Percentiles rank a stretch among this genome's conserved stretches.
phyloP scores from a whole-genome alignment of 2,329 filamentous ascomycete genomes.

The Stachybotrys chartarum region DNA sequence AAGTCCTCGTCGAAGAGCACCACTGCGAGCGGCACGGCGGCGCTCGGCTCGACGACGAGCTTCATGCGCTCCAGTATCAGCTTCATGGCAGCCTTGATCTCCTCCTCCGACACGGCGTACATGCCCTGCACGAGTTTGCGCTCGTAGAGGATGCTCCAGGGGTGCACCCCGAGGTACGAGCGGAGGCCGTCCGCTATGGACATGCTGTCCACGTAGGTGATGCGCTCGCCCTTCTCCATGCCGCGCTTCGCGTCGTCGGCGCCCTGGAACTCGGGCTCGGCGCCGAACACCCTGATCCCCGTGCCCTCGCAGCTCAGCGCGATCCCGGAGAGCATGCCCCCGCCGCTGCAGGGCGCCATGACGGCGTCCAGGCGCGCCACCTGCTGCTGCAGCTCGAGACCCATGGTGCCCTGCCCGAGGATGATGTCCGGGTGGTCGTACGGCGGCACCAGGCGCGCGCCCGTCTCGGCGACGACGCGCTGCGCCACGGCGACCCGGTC shows the following conservation, averaged over 20 bases:
- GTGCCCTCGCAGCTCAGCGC: conserved; percentile 62
- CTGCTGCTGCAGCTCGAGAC: conserved; percentile 65
- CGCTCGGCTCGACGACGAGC: conserved; percentile 72
- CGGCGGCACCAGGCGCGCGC: conserved; percentile 67
- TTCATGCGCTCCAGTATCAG: conserved; percentile 75
- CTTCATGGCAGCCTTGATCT: conserved; percentile 64
- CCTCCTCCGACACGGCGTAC: conserved; percentile 61
- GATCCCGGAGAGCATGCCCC: conserved; percentile 69
- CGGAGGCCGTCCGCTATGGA: conserved; percentile 77
- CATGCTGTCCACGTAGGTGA: conserved; percentile 58
- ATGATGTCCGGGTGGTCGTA: conserved; percentile 82
- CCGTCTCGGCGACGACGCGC: conserved; percentile 55
- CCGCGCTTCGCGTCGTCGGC: conserved; percentile 68
- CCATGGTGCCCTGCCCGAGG: conserved; percentile 73
- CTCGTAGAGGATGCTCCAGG: conserved; percentile 66
- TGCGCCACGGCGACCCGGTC: conserved; percentile 66
- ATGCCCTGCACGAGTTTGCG: conserved; percentile 55
- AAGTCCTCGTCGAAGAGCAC: conserved; percentile 74
- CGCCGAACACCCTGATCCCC: conserved; percentile 64
- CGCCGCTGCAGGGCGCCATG: conserved; percentile 70
- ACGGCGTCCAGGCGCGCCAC: conserved; percentile 54
- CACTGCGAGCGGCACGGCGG: conserved; percentile 67
- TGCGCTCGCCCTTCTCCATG: conserved; percentile 49
- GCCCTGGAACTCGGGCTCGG: conserved; percentile 68
- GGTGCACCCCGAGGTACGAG: conserved; percentile 62